These are phyloP conservation scores for Fusarium guadeloupense DNA, from an alignment of 2,329 filamentous ascomycete genomes.

Conservation along the genomic window DNA sequence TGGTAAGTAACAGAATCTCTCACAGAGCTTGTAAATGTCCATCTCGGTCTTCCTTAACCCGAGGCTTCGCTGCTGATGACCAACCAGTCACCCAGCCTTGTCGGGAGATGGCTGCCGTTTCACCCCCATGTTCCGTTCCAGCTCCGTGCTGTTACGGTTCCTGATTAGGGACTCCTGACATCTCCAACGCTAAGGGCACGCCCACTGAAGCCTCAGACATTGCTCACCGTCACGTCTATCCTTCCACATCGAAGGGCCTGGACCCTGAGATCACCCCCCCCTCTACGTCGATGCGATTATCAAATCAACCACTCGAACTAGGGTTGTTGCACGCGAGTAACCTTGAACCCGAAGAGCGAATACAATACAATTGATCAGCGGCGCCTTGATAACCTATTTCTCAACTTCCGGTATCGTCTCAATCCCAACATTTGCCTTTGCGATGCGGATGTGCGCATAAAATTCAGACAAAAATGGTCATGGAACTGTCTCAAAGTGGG, in stretches of 20 bases:
- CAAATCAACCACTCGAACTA: slow-evolving; percentile 32
- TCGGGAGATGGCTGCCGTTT: slow-evolving; percentile 24
- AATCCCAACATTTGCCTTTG: not conserved
- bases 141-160: slow-evolving; percentile 35
- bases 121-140: slow-evolving; percentile 7
- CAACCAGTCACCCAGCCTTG: slow-evolving; percentile 12
- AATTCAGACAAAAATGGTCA: not conserved
- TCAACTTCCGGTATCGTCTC: not conserved
- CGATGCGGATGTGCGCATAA: slow-evolving; percentile 1
- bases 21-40: not conserved
- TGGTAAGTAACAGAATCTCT: not conserved
- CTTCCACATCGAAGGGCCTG: slow-evolving; percentile 41
- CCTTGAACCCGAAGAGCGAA: not conserved
- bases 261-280: slow-evolving; percentile 42
- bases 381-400: slow-evolving; percentile 5
- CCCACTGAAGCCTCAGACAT: slow-evolving; percentile 19
- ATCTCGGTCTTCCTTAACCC: not conserved
- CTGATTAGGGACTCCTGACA: slow-evolving; percentile 6
- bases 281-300: slow-evolving; percentile 32
- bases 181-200: slow-evolving; percentile 23
- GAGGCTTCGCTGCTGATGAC: no score
- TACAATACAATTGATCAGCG: slow-evolving; percentile 12
- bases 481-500: slow-evolving; percentile 16
- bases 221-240: slow-evolving; percentile 28
- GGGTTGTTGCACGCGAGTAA: slow-evolving; percentile 38